Percentiles rank a stretch among this genome's conserved stretches.
These are phyloP conservation scores for Lumnitzera littorea DNA, from an alignment of 345 rosid species.

Conservation along the genomic window DNA sequence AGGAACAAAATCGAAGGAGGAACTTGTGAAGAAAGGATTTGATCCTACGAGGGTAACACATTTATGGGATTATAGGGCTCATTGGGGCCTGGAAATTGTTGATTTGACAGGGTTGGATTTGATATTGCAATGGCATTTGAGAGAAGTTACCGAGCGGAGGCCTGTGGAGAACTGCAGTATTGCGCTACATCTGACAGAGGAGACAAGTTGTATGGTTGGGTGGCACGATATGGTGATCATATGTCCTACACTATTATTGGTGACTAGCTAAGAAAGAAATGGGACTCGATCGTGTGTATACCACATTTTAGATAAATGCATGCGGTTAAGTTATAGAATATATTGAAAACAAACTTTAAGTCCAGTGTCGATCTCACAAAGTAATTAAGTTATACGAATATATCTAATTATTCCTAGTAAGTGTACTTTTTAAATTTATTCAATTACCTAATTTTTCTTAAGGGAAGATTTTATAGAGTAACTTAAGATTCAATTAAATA, in stretches of 20 bases:
- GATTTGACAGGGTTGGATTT: constrained; percentile 66
- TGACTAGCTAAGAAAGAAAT: constrained; percentile 33
- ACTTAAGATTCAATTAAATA: too few species aligned
- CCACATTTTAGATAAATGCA: too few species aligned
- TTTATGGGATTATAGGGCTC: constrained; percentile 45
- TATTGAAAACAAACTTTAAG: too few species aligned
- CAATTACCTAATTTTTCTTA: too few species aligned
- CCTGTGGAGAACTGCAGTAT: constrained; percentile 45
- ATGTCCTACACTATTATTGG: constrained; percentile 24
- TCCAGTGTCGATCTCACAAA: too few species aligned
- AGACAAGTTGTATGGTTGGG: constrained; percentile 54
- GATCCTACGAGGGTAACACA: constrained; percentile 54
- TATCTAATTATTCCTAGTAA: too few species aligned
- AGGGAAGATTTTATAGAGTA: too few species aligned
- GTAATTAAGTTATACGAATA: too few species aligned
- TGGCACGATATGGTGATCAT: constrained; percentile 55
- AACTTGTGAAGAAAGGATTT: constrained; percentile 44
- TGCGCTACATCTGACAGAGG: constrained; percentile 16
- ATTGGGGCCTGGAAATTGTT: constrained; percentile 59
- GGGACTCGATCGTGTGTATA: constrained; percentile 45
- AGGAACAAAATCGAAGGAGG: constrained; percentile 37
- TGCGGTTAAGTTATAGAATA: too few species aligned
- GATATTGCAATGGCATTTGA: constrained; percentile 50
- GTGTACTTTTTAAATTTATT: too few species aligned
- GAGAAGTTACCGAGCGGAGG: constrained; percentile 26